phyloP scores from a whole-genome alignment of 2,329 filamentous ascomycete genomes.

The Cadophora luteo-olivacea region DNA sequence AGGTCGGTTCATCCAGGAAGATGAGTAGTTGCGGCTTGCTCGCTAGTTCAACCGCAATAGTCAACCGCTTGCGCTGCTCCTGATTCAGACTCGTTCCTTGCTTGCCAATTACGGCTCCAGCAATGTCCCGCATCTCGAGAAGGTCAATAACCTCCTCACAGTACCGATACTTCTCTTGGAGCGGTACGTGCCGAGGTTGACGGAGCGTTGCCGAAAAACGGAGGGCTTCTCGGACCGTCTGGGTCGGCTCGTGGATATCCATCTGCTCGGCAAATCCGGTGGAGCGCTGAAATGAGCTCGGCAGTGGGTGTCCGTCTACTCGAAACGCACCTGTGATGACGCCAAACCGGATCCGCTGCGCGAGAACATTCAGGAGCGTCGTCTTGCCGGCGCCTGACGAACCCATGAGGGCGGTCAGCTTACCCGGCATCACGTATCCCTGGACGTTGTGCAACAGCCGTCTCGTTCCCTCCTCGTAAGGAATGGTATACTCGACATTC shows the following conservation, averaged over 20 bases:
- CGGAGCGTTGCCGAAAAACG: conserved; percentile 84
- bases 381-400: conserved; percentile 81
- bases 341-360: conserved; percentile 85
- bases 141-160: conserved; percentile 52
- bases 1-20: conserved; percentile 65
- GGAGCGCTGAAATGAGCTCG: conserved; percentile 86
- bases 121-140: conserved; percentile 68
- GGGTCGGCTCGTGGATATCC: conserved; percentile 83
- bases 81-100: conserved; percentile 62
- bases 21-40: conserved; percentile 60
- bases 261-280: conserved; percentile 77
- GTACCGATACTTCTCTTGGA: conserved; percentile 74
- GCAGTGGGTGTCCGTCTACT: conserved; percentile 68
- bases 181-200: conserved; percentile 74
- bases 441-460: conserved; percentile 68
- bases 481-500: neutral
- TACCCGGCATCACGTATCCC: conserved; percentile 77
- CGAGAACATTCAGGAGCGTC: conserved; percentile 84
- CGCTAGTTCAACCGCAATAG: conserved; percentile 62
- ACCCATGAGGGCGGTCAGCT: conserved; percentile 67
- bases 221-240: conserved; percentile 86
- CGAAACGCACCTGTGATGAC: conserved; percentile 85
- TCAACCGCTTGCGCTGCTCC: conserved; percentile 65
- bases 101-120: conserved; percentile 67
- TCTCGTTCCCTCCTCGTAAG: neutral